phyloP scores from a whole-genome alignment of 2,329 filamentous ascomycete species.

The Phoma sp. region DNA sequence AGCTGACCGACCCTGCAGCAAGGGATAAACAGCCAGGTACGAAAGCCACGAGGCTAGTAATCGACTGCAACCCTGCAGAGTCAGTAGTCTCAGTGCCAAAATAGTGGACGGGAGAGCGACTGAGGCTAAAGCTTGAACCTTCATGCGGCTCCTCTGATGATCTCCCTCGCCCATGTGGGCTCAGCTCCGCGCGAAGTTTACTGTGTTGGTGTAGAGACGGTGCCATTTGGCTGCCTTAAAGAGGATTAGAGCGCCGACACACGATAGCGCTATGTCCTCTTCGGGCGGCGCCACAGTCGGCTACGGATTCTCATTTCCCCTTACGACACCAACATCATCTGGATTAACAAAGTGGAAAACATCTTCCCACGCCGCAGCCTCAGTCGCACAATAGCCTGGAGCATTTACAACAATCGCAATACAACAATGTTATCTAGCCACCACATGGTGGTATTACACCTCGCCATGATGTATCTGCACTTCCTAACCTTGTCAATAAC shows the following conservation, averaged over 20 bases:
- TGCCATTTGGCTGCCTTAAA: not conserved
- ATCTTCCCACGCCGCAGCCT: not conserved
- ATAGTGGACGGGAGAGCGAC: conserved; percentile 30
- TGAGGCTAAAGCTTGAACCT: conserved; percentile 24
- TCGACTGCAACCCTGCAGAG: not conserved
- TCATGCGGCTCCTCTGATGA: conserved; percentile 16
- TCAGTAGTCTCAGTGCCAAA: conserved; percentile 10
- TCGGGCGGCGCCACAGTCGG: conserved; percentile 7
- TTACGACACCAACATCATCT: not conserved
- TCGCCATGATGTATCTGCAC: not conserved
- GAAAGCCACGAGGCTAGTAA: conserved; percentile 7
- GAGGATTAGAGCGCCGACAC: not conserved
- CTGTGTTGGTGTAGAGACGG: conserved; percentile 1
- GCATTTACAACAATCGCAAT: not conserved
- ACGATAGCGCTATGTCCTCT: not conserved
- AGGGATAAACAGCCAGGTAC: conserved; percentile 8
- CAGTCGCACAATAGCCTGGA: not conserved
- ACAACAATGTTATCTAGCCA: not conserved
- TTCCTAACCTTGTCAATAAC: not conserved
- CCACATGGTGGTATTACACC: not conserved
- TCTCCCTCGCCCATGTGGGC: conserved; percentile 12
- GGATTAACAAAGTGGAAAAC: not conserved
- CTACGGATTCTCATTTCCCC: conserved; percentile 11
- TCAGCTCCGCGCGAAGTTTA: conserved; percentile 4
- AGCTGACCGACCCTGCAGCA: conserved; percentile 18